Percentiles rank a stretch among this genome's conserved stretches.
phyloP scores from a whole-genome alignment of 306 rosid genomes.

The Fagus crenata region DNA sequence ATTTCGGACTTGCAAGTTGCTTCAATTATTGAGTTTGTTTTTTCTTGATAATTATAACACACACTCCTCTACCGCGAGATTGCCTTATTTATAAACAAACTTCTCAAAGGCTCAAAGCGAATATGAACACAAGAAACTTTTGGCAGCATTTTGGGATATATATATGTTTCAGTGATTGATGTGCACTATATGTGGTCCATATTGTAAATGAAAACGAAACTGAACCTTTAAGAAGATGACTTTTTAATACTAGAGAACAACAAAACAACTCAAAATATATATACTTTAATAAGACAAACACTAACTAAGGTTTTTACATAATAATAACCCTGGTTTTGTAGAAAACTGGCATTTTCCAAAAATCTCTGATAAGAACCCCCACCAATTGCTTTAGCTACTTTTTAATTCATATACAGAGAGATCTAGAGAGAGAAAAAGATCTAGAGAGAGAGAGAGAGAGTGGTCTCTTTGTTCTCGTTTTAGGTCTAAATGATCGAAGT shows the following conservation, averaged over 20 bases:
- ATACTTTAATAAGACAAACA: constrained; percentile 29
- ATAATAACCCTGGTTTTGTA: constrained; percentile 34
- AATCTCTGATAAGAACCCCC: constrained; percentile 35
- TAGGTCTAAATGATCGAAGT: constrained; percentile 24
- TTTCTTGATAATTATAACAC: neutral
- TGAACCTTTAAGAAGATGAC: constrained; percentile 18
- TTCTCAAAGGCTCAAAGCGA: neutral
- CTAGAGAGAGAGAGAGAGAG: constrained; percentile 16
- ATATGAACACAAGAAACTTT: neutral
- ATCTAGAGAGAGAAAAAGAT: too few relatives aligned
- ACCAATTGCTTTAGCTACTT: constrained; percentile 40
- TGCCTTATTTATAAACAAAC: neutral
- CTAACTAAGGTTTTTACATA: constrained; percentile 16
- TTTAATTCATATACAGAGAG: constrained; percentile 14
- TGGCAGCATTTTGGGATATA: neutral
- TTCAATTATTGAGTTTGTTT: too few relatives aligned
- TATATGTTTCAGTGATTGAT: neutral
- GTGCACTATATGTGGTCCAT: neutral
- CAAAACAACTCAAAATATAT: constrained; percentile 9
- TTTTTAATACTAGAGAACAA: constrained; percentile 14
- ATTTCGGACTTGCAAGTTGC: neutral
- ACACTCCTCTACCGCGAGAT: neutral
- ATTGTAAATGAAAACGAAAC: constrained; percentile 1
- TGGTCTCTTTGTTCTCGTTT: constrained; percentile 25
- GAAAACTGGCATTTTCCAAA: constrained; percentile 36